Base-by-base conservation (phyloP, 2,329 filamentous ascomycete genomes). In the Mycocentrospora acerina region DNA sequence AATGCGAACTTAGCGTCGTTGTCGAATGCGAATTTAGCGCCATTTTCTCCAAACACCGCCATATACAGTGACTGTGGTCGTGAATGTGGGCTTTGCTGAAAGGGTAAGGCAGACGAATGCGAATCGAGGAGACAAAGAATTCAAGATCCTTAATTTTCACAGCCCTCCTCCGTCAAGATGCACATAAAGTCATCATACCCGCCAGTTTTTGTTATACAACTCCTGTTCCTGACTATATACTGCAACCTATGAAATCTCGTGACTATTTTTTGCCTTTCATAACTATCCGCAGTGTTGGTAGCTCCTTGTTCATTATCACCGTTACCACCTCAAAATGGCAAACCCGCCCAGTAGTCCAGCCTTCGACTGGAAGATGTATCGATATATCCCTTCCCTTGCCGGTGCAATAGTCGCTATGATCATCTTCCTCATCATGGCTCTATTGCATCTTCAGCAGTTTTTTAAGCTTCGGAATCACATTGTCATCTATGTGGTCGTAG, bases 321-420 rank as follows among this genome's bases (percentile, higher is more conserved):
- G 3, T n/a, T 15, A 19, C 37, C 28, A 9, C 4, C 10, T 3
- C 17, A 4, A 14, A 24, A 58, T 57, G 51, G 54, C 53, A 2
- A 60, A 59, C 28, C 58, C 53, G 16, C 57, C 56, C 1, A 47
- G 48, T 18, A 32, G 24, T 1, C 29, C 44, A 2, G 10, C 35
- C 13, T 63, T 62, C 33, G 60, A 64, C 37, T 67, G 58, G 53
- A 48, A 56, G 29, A 64, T 64, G 58, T 67, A 59, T 39, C 56
- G 58, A 19, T 67, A 67, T 35, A 32, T 47, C 0, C 62, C 63
- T 7, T 59, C 54, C 1, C 53, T 64, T 6, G 45, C 39, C 5
- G 54, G 55, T 3, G 52, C 55, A 3, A 53, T 56, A 12, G 33
- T 62, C n/a, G 41, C 48, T 24, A 37, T 63, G 1, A 22, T 52